Percentiles rank a stretch among this genome's conserved stretches.
Conservation (phyloP, 163 green algal genomes). For the Prototheca cutis region DNA sequence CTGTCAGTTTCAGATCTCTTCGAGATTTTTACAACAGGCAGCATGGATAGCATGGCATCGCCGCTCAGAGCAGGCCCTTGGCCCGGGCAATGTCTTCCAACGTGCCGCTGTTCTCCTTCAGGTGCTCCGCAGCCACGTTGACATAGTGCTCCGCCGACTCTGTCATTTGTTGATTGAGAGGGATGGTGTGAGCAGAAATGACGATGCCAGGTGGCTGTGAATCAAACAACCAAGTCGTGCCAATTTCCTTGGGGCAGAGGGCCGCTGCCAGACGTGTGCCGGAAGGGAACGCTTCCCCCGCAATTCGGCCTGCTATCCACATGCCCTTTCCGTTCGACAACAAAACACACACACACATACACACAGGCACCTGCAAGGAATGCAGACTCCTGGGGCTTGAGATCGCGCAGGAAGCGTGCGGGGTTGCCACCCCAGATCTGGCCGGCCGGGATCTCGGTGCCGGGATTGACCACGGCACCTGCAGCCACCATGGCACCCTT, state of each 20-base stretch:
- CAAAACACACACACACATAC: too few relatives aligned
- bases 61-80: conserved; percentile 7
- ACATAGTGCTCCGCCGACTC: conserved; percentile 23
- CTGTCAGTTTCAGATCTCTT: too few relatives aligned
- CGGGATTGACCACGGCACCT: conserved; percentile 71
- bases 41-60: not conserved
- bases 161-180: too few relatives aligned
- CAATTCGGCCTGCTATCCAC: too few relatives aligned
- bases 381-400: conserved; percentile 74
- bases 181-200: too few relatives aligned
- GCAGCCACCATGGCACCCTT: conserved; percentile 83
- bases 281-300: too few relatives aligned
- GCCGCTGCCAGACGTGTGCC: too few relatives aligned
- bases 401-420: conserved; percentile 70
- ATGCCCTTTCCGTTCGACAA: too few relatives aligned
- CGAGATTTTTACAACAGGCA: too few relatives aligned
- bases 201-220: too few relatives aligned
- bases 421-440: conserved; percentile 69
- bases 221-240: too few relatives aligned
- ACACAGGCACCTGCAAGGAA: conserved; percentile 62
- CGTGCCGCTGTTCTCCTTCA: conserved; percentile 1
- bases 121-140: conserved; percentile 13
- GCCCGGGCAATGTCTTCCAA: conserved; percentile 11
- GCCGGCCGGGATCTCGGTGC: conserved; percentile 46
- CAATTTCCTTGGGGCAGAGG: too few relatives aligned